A percentile compares a stretch with the other conserved stretches of the same genome.
Conservation (phyloP, 148 eudicot species). For the Limonium bicolor region DNA sequence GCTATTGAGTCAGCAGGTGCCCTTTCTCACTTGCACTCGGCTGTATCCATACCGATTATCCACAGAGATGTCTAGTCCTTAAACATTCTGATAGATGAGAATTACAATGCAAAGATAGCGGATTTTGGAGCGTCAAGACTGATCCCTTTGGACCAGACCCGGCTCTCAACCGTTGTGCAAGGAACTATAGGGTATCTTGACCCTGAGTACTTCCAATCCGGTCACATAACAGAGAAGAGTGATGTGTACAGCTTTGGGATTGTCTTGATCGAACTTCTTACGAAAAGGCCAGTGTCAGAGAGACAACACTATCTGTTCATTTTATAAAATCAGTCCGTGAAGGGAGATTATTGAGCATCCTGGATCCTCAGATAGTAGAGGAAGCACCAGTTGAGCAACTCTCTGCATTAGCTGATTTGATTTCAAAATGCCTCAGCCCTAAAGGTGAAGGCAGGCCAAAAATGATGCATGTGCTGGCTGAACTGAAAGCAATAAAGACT, state of each 20-base stretch:
- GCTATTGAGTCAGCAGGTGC: not conserved
- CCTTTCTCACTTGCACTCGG: not conserved
- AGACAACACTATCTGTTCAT: not conserved
- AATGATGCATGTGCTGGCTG: not conserved
- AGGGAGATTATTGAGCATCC: not conserved
- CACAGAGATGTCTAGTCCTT: constrained; percentile 1
- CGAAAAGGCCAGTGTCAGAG: not conserved
- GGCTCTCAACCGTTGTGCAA: not conserved
- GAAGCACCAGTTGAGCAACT: not conserved
- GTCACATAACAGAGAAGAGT: not conserved
- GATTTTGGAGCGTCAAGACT: constrained; percentile 4
- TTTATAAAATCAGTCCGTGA: not conserved
- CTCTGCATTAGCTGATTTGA: not conserved
- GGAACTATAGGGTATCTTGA: constrained; percentile 3
- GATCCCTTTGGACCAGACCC: not conserved
- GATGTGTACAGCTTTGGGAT: constrained; percentile 4
- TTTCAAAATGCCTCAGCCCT: not conserved
- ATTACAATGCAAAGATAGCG: not conserved
- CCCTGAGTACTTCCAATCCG: not conserved
- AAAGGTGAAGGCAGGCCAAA: constrained; percentile 1
- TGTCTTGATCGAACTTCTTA: not conserved
- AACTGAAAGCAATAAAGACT: not conserved
- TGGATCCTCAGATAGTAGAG: not conserved
- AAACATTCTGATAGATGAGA: not conserved
- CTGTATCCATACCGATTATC: not conserved